phyloP scores from a whole-genome alignment of 1,139 yeast genomes.

The Pichia sp. region DNA sequence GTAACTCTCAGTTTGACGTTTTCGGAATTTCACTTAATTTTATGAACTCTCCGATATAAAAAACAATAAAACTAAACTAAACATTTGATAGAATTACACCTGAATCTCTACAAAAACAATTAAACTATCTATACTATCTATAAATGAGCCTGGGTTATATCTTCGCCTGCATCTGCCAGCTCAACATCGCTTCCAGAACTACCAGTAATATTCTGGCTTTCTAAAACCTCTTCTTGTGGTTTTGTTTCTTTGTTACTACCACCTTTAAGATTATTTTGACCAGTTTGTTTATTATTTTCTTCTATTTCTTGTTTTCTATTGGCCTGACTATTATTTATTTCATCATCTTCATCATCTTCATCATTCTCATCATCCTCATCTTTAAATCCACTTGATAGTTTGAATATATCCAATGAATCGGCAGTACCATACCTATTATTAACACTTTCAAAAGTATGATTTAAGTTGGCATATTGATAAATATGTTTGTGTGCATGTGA shows the following conservation, averaged over 20 bases:
- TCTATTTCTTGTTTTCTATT: neutral
- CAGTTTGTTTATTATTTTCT: neutral
- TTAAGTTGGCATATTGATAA: conserved; percentile 17
- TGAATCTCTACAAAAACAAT: neutral
- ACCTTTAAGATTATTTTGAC: neutral
- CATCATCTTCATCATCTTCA: neutral
- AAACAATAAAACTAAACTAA: neutral
- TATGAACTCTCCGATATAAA: neutral
- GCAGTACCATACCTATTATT: conserved; percentile 18
- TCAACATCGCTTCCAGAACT: neutral
- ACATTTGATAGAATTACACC: neutral
- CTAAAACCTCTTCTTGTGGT: neutral
- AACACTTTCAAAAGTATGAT: conserved; percentile 17
- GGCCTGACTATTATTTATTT: neutral
- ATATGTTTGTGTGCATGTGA: conserved; percentile 16
- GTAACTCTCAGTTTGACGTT: neutral
- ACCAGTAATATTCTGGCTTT: neutral
- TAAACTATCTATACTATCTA: neutral
- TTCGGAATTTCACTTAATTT: neutral
- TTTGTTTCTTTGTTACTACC: neutral
- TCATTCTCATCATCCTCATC: neutral
- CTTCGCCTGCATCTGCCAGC: neutral
- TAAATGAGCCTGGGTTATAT: neutral
- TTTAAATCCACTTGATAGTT: conserved; percentile 9
- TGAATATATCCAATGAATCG: conserved; percentile 15